Evolutionary conservation across 352 stramenopile genomes (phyloP).

Genomic region (Phytophthora boehmeriae): DNA sequence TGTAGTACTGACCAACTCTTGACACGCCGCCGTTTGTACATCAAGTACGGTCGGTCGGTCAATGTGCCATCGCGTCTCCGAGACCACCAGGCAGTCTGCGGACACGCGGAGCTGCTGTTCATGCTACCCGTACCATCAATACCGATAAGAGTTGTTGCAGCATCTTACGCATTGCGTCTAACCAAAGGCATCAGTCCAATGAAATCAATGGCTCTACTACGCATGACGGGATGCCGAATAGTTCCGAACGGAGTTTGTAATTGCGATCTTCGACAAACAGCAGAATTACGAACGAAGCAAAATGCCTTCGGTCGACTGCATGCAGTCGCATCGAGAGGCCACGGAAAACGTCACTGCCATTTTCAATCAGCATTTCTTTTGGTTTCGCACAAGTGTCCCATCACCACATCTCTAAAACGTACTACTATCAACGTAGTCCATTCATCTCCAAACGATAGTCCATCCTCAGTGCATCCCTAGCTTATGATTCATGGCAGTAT

Average conservation of each 20-base stretch:
- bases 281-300: background rate
- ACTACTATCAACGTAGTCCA: conserved; percentile 2
- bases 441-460: conserved; percentile 11
- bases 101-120: no score
- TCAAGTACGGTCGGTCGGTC: no score
- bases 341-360: background rate
- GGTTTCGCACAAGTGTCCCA: conserved; percentile 7
- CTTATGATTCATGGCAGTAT: conserved; percentile 25
- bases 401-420: background rate
- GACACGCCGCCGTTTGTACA: no score
- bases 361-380: conserved; percentile 26
- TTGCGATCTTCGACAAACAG: background rate
- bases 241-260: no score
- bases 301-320: conserved; percentile 4
- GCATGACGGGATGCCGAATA: background rate
- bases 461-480: conserved; percentile 16
- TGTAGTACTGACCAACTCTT: no score
- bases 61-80: no score
- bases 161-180: no score
- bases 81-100: no score
- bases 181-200: no score
- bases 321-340: background rate
- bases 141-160: no score
- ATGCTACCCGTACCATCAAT: no score
- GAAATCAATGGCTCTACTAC: no score